Percentiles rank a stretch among this genome's conserved stretches.
Evolutionary conservation across 257 asterid genomes (phyloP).

Genomic region (Thymus mandschuricus): DNA sequence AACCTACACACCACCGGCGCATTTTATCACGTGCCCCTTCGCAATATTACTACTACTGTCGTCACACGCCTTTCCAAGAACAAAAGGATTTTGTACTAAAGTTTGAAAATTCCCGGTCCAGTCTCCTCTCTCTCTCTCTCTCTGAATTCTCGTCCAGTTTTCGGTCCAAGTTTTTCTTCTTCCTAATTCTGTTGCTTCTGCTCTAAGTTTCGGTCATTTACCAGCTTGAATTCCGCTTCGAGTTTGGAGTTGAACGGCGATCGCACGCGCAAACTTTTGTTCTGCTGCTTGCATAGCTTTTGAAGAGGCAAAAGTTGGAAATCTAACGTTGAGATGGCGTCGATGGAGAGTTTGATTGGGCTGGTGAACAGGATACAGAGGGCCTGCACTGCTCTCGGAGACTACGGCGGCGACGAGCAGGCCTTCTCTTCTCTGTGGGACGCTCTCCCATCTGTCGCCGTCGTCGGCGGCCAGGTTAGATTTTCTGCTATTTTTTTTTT

Average conservation of each 20-base stretch:
- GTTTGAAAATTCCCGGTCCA: constrained; percentile 45
- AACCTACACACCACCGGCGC: constrained; percentile 31
- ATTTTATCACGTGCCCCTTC: constrained; percentile 12
- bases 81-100: not conserved
- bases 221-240: constrained; percentile 12
- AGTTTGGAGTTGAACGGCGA: constrained; percentile 13
- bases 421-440: constrained; percentile 92
- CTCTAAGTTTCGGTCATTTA: constrained; percentile 24
- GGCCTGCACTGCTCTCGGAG: constrained; percentile 95
- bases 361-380: constrained; percentile 84
- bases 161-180: constrained; percentile 8
- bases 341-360: constrained; percentile 93
- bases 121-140: constrained; percentile 28
- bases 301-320: constrained; percentile 24
- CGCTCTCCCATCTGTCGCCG: constrained; percentile 93
- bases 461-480: constrained; percentile 92
- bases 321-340: constrained; percentile 49
- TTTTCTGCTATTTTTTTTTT: not conserved
- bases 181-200: constrained; percentile 27
- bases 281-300: constrained; percentile 20
- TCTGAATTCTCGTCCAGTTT: constrained; percentile 21
- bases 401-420: constrained; percentile 74
- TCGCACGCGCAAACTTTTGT: constrained; percentile 14
- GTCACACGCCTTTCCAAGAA: constrained; percentile 15
- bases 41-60: not conserved